Conservation (phyloP, 495 filamentous ascomycete genomes). For the Podospora sp. region DNA sequence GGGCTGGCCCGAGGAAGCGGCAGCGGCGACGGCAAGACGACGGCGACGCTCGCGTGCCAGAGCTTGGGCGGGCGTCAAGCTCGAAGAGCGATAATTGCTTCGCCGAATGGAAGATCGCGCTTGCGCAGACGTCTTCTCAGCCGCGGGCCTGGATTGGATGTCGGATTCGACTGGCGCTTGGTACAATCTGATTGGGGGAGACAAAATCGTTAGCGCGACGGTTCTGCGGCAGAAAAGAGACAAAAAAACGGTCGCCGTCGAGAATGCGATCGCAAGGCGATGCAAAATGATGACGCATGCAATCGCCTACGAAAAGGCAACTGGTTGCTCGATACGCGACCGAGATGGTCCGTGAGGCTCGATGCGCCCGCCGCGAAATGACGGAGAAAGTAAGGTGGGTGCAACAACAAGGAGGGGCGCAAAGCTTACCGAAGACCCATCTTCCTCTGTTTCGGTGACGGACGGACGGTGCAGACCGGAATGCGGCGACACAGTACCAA, state of each 20-base stretch:
- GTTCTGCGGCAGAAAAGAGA: constrained; percentile 1
- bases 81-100: constrained; percentile 10
- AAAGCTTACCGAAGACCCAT: constrained; percentile 81
- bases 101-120: constrained; percentile 76
- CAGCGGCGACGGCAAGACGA: constrained; percentile 30
- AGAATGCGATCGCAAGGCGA: constrained; percentile 16
- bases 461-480: constrained; percentile 9
- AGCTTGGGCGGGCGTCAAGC: constrained; percentile 33
- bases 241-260: neutral
- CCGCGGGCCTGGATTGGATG: constrained; percentile 56
- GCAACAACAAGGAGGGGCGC: constrained; percentile 29
- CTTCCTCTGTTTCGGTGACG: constrained; percentile 29
- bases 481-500: neutral
- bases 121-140: constrained; percentile 51
- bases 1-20: neutral
- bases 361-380: constrained; percentile 21
- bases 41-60: constrained; percentile 41
- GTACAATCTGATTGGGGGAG: constrained; percentile 48
- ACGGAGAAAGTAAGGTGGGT: constrained; percentile 28
- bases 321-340: constrained; percentile 12
- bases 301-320: neutral
- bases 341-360: constrained; percentile 20
- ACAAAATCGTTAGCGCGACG: constrained; percentile 28
- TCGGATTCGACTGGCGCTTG: constrained; percentile 59
- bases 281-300: constrained; percentile 9